Base-by-base conservation (phyloP, 345 rosid species). In the Dovyalis caffra region DNA sequence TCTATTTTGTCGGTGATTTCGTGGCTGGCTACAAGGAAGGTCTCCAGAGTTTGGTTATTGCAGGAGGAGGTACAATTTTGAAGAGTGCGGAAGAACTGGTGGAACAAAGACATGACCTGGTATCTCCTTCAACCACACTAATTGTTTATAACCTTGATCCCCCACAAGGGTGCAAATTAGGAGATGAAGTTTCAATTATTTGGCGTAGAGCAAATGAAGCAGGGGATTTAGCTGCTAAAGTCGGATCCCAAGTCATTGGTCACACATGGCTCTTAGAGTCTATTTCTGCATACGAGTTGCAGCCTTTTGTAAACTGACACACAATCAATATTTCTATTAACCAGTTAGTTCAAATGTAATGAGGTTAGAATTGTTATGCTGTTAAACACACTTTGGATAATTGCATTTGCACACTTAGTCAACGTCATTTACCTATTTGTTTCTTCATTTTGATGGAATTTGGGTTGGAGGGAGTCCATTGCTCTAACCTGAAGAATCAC, bases 231-330 rank as follows among this genome's bases (percentile, higher is more conserved):
- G 88, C 97, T 9, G 78, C 79, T 33, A 79, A 84, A 79, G 73
- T 74, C 47, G 91, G 91, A 18, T 78, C 82, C 18, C 83, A 32
- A 15, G 84, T 91, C 32, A 82, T 87, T 49, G 90, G 90, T 63
- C 94, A 89, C 64, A 87, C 95, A 0, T 94, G 97, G 95, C 76
- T 94, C 32, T 84, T 92, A 83, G 93, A 92, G 71, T 94, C 97
- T 2, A 86, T 94, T 56, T 94, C 98, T 64, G 88, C 90, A 8
- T 89, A 85, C 63, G 81, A 86, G 74, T 74, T 86, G 73, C 87
- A 85, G 69, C 87, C 95, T 61, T 31, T 77, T 43, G 79, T 83
- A 8, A 70, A 70, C 62, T 79, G 76, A 78, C 28, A 25, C 23
- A 76, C 51, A 32, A 38, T 62, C 65, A 25, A 1, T 33, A 15